These are phyloP conservation scores for Epichloe typhina DNA, from an alignment of 2,329 filamentous ascomycete species.

Conservation along the genomic window DNA sequence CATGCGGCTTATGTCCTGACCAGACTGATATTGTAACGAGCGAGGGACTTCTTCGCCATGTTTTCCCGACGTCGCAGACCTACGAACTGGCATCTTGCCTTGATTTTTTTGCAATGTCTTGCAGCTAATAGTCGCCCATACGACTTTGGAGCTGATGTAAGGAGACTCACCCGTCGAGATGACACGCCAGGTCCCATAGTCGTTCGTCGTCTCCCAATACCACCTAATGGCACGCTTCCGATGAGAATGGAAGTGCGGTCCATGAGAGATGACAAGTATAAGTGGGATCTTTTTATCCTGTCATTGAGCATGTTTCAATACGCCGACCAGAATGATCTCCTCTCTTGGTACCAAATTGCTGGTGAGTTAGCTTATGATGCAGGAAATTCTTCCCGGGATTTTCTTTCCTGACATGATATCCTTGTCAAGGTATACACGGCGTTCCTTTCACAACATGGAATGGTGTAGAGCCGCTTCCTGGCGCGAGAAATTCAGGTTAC, in stretches of 20 bases:
- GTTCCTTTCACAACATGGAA: slow-evolving; percentile 49
- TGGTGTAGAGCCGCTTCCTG: slow-evolving; percentile 33
- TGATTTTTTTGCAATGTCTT: slow-evolving; percentile 3
- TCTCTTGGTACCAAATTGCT: slow-evolving; percentile 69
- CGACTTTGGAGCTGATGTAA: slow-evolving; percentile 36
- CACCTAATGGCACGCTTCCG: slow-evolving; percentile 26
- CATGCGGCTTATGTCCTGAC: background rate
- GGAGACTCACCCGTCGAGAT: slow-evolving; percentile 27
- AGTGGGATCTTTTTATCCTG: slow-evolving; percentile 66
- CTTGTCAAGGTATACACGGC: slow-evolving; percentile 62
- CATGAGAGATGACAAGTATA: slow-evolving; percentile 48
- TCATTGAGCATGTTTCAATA: slow-evolving; percentile 61
- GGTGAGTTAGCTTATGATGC: slow-evolving; percentile 34
- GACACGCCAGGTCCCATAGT: slow-evolving; percentile 24
- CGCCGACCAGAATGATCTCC: slow-evolving; percentile 44
- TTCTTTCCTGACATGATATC: background rate
- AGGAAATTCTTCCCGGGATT: background rate
- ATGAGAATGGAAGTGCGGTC: slow-evolving; percentile 54
- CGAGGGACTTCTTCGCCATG: slow-evolving; percentile 2
- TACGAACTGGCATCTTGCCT: background rate
- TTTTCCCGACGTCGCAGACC: background rate
- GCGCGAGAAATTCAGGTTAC: slow-evolving; percentile 50
- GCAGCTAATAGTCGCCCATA: slow-evolving; percentile 22
- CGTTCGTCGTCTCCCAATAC: slow-evolving; percentile 27
- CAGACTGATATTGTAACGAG: background rate